These are phyloP conservation scores for Phytophthora rubi DNA, from an alignment of 352 stramenopile genomes.

Conservation along the genomic window DNA sequence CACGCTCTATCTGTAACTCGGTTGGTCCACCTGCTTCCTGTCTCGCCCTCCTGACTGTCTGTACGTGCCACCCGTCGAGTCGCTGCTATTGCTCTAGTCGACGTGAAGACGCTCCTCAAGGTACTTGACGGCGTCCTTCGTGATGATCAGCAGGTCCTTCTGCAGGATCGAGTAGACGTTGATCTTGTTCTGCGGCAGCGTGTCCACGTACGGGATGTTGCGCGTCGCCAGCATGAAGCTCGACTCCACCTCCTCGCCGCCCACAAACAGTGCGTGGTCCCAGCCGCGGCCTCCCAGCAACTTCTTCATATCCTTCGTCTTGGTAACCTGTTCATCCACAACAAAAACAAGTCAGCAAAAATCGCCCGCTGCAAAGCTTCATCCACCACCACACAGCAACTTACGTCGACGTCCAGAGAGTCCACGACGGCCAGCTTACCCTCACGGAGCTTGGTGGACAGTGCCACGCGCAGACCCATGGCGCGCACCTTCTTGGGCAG, in stretches of 20 bases:
- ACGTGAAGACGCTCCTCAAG: conserved; percentile 86
- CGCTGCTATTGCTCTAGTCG: conserved; percentile 54
- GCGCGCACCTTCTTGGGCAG: conserved; percentile 90
- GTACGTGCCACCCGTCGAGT: conserved; percentile 14
- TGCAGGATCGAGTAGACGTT: conserved; percentile 92
- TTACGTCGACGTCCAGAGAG: conserved; percentile 75
- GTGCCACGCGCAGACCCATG: conserved; percentile 84
- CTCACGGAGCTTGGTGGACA: conserved; percentile 89
- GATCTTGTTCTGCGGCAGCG: conserved; percentile 87
- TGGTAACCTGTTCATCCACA: conserved; percentile 54
- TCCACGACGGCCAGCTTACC: conserved; percentile 87
- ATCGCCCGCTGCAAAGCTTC: background rate
- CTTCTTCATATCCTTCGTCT: conserved; percentile 91
- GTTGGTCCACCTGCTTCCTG: conserved; percentile 14
- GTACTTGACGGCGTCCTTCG: conserved; percentile 88
- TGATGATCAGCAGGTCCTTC: conserved; percentile 89
- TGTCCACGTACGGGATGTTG: conserved; percentile 88
- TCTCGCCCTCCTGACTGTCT: conserved; percentile 22
- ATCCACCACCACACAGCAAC: conserved; percentile 13
- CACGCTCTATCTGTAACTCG: conserved; percentile 36
- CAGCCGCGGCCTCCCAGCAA: conserved; percentile 77
- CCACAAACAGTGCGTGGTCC: conserved; percentile 89
- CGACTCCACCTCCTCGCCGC: conserved; percentile 70
- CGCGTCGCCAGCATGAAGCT: conserved; percentile 85
- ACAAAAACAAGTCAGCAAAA: background rate